Evolutionary conservation across 352 stramenopile genomes (phyloP), one percentile per base, ranked within the genome.

Genomic region (Phytophthora pisi): DNA sequence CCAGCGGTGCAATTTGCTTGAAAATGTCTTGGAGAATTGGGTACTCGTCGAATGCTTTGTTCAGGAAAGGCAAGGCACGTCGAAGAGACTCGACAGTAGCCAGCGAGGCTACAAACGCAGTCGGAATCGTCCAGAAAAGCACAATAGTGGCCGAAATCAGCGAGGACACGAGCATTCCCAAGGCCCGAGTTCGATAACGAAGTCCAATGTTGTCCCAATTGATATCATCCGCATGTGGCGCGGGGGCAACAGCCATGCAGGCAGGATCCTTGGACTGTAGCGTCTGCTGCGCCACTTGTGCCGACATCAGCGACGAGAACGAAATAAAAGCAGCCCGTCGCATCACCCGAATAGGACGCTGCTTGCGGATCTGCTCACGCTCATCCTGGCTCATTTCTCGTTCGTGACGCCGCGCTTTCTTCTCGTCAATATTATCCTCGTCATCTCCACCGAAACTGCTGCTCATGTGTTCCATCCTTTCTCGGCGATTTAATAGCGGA

Each of bases 101-200:
- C 11, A 95, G 58, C 10, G 87, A 93, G 7, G 85, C 79, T 8
- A 95, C 82, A 24, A 93, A 91, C 1, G 84, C 84, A 36, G 85
- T 92, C 16, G 87, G 87, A 51, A 95, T 90, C 3, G 87, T 95
- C 85, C 87, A 95, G 59, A 95, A 95, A 7, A 95, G 64, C 51
- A 93, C 84, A 58, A 95, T 90, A 18, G 47, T 57, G 0, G 74
- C 74, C 7, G 87, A 92, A n/a, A 92, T 56, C 18, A 81, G 47
- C 5, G 72, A 60, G 5, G 87, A 89, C 1, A 91, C 57, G 15
- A 93, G 68, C 54, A 61, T 70, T 9, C 84, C 77, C 18, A 89
- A 67, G 0, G 75, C 65, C 15, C 82, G 82, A 42, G 80, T 86
- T 26, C 73, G 70, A 47, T 86, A 88, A 20, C 61, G 73, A 1